These are phyloP conservation scores for Thelonectria blattea DNA, from an alignment of 2,329 filamentous ascomycete genomes.

Conservation along the genomic window DNA sequence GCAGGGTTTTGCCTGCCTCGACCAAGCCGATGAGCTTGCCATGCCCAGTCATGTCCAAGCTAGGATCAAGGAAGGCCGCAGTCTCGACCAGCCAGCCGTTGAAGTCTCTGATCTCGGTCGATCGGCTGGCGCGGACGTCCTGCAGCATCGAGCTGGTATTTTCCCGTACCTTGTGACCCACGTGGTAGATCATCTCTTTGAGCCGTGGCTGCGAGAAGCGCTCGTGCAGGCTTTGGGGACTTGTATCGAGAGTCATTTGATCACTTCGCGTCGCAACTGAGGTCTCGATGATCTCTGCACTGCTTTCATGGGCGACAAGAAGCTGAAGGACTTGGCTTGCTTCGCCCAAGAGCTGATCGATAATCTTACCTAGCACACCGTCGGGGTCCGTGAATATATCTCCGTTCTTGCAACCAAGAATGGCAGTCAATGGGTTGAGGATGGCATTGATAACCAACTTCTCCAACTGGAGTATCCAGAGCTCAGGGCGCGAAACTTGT, in stretches of 20 bases:
- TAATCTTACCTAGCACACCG: conserved; percentile 59
- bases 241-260: conserved; percentile 22
- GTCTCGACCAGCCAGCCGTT: conserved; percentile 64
- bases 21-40: conserved; percentile 52
- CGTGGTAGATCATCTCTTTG: conserved; percentile 52
- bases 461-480: conserved; percentile 75
- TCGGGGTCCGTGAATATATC: conserved; percentile 67
- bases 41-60: conserved; percentile 47
- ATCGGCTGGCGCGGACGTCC: conserved; percentile 57
- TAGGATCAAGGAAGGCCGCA: conserved; percentile 46
- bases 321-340: conserved; percentile 73
- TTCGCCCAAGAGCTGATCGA: conserved; percentile 75
- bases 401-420: conserved; percentile 82
- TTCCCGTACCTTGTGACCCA: conserved; percentile 55
- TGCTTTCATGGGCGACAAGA: conserved; percentile 66
- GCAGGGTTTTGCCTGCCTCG: conserved; percentile 43
- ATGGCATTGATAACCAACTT: conserved; percentile 83
- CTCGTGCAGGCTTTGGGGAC: conserved; percentile 33
- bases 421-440: conserved; percentile 83
- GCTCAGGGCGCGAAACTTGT: conserved; percentile 48
- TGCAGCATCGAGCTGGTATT: conserved; percentile 70
- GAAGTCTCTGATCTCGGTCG: conserved; percentile 63
- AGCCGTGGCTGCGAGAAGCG: conserved; percentile 54
- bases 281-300: conserved; percentile 45
- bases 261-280: not conserved